Evolutionary conservation across 176 grass and related monocot genomes (phyloP).

Genomic region (Aegilops bicornis): DNA sequence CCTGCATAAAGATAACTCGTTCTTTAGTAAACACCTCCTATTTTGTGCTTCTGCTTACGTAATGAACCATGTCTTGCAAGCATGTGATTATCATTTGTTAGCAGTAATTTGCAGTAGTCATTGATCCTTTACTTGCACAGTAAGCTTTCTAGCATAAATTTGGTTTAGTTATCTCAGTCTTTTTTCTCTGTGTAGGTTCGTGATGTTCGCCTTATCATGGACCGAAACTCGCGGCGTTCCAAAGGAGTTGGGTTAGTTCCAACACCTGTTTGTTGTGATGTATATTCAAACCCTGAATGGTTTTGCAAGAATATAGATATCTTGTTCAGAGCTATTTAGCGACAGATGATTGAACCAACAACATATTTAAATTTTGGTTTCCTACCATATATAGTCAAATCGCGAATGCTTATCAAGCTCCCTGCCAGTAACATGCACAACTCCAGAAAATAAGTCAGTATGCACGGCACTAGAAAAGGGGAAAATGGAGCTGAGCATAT

Average conservation of each 20-base stretch:
- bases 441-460: neutral
- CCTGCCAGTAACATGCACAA: neutral
- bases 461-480: neutral
- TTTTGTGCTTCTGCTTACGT: neutral
- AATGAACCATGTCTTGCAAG: neutral
- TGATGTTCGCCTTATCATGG: slow-evolving; percentile 98
- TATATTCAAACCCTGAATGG: neutral
- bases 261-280: slow-evolving; percentile 9
- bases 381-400: slow-evolving; percentile 10
- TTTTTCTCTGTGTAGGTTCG: slow-evolving; percentile 61
- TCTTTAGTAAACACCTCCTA: neutral
- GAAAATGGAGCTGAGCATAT: neutral
- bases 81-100: neutral
- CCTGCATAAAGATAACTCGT: neutral
- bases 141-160: neutral
- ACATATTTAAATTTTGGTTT: slow-evolving; percentile 6
- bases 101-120: neutral
- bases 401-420: neutral
- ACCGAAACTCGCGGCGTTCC: slow-evolving; percentile 89
- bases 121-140: neutral
- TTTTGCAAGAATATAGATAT: slow-evolving; percentile 19
- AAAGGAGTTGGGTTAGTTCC: slow-evolving; percentile 94
- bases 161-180: neutral
- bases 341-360: neutral
- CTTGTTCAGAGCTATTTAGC: neutral